Percentiles rank a stretch among this genome's conserved stretches.
These are phyloP conservation scores for Artemisia tridentata DNA, from an alignment of 129 eudicot species.

Conservation along the genomic window DNA sequence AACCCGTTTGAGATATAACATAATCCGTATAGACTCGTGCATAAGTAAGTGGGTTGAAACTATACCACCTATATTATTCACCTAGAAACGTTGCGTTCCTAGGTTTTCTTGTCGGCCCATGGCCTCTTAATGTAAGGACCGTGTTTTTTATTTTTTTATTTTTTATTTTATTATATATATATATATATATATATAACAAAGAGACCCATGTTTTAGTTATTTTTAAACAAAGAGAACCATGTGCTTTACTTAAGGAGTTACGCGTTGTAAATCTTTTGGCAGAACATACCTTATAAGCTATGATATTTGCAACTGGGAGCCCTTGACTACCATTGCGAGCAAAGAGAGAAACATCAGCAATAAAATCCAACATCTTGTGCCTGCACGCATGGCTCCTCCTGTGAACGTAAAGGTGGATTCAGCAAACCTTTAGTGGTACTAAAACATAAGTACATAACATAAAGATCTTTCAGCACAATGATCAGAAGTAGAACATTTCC, in stretches of 20 bases:
- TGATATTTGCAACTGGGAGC: conserved; percentile 69
- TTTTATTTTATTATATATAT: too few relatives aligned
- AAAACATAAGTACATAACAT: too few relatives aligned
- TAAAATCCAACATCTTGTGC: conserved; percentile 89
- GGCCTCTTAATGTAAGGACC: neutral
- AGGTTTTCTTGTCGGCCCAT: neutral
- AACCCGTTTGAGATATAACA: neutral
- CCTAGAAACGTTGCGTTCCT: neutral
- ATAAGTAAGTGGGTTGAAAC: neutral
- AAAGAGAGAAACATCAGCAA: conserved; percentile 81
- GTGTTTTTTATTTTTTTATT: too few relatives aligned
- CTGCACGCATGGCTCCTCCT: conserved; percentile 82
- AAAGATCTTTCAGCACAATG: too few relatives aligned
- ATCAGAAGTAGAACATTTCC: too few relatives aligned
- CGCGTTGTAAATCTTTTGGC: too few relatives aligned
- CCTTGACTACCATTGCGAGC: conserved; percentile 88
- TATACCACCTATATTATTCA: neutral
- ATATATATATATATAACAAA: too few relatives aligned
- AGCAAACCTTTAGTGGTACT: conserved; percentile 70
- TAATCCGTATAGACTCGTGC: neutral
- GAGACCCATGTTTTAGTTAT: too few relatives aligned
- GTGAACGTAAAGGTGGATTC: conserved; percentile 77
- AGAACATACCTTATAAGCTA: conserved; percentile 70
- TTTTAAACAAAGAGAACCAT: neutral
- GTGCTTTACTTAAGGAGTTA: too few relatives aligned